Evolutionary conservation across 768 basidiomycete species (phyloP).

Genomic region (Tricholomella constricta): DNA sequence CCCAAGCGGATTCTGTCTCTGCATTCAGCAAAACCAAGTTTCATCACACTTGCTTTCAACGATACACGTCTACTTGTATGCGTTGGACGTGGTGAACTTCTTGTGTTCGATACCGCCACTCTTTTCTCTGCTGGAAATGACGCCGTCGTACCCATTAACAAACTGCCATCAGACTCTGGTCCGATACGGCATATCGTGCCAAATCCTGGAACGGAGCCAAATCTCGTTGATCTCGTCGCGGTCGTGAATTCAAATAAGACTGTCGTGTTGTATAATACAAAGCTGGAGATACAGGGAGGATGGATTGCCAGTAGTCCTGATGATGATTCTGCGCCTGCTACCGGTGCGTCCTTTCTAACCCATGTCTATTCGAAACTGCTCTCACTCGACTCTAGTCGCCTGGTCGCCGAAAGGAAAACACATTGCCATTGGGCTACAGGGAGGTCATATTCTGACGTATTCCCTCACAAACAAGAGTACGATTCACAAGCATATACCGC

Average conservation of each 20-base stretch:
- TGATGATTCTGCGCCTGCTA: conserved; percentile 53
- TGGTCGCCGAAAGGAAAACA: conserved; percentile 92
- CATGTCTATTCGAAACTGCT: neutral
- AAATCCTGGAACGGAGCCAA: conserved; percentile 60
- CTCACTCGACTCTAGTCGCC: conserved; percentile 48
- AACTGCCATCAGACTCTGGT: conserved; percentile 45
- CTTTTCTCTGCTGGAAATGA: conserved; percentile 50
- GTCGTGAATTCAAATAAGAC: conserved; percentile 48
- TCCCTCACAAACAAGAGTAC: conserved; percentile 53
- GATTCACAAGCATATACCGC: conserved; percentile 63
- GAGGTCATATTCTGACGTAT: conserved; percentile 72
- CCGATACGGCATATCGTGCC: conserved; percentile 57
- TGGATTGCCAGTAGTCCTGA: conserved; percentile 41
- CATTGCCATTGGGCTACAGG: conserved; percentile 70
- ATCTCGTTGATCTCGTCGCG: conserved; percentile 59
- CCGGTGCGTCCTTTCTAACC: conserved; percentile 46
- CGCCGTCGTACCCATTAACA: conserved; percentile 48
- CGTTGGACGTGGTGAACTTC: conserved; percentile 57
- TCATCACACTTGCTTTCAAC: conserved; percentile 56
- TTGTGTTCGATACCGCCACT: conserved; percentile 57
- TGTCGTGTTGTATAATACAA: conserved; percentile 64
- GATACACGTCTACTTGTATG: conserved; percentile 65
- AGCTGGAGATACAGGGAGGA: conserved; percentile 58
- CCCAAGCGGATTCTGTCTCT: conserved; percentile 54
- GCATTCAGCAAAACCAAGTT: conserved; percentile 46